A percentile compares a stretch with the other conserved stretches of the same genome.
phyloP scores from a whole-genome alignment of 768 basidiomycete genomes.

The Serendipita vermifera region DNA sequence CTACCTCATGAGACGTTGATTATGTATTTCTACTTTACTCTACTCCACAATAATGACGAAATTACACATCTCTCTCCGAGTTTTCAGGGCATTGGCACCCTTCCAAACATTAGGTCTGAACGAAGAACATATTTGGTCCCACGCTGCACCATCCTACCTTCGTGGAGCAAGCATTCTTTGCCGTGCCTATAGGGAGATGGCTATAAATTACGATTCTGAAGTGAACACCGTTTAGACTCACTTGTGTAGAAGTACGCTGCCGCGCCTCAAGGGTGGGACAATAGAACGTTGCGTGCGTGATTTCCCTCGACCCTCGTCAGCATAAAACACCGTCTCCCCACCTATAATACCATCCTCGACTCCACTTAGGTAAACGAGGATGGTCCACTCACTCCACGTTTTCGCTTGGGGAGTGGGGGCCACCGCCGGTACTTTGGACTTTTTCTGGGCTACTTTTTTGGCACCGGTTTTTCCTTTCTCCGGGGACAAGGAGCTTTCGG shows the following conservation, averaged over 20 bases:
- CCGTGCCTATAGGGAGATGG: conserved; percentile 40
- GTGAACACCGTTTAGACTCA: conserved; percentile 19
- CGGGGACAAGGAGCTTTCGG: neutral
- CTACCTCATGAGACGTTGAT: too few species aligned
- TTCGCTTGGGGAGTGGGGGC: neutral
- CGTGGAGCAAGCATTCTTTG: conserved; percentile 56
- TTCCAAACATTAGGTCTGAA: conserved; percentile 53
- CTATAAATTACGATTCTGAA: conserved; percentile 5
- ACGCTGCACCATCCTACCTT: conserved; percentile 49
- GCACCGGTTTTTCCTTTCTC: neutral
- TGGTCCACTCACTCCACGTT: conserved; percentile 46
- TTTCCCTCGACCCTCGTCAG: conserved; percentile 25
- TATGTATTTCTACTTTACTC: too few species aligned
- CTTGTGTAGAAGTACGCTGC: conserved; percentile 56
- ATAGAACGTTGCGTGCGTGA: conserved; percentile 39
- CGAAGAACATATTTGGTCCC: conserved; percentile 61
- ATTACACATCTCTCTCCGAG: too few species aligned
- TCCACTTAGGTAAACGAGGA: conserved; percentile 61
- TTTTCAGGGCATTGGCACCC: too few species aligned
- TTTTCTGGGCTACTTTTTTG: neutral
- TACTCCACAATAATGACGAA: too few species aligned
- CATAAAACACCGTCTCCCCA: conserved; percentile 66
- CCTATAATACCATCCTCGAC: conserved; percentile 59
- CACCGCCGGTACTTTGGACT: neutral
- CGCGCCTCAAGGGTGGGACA: conserved; percentile 41